Evolutionary conservation across 345 rosid genomes (phyloP).

Genomic region (Abelmoschus esculentus): DNA sequence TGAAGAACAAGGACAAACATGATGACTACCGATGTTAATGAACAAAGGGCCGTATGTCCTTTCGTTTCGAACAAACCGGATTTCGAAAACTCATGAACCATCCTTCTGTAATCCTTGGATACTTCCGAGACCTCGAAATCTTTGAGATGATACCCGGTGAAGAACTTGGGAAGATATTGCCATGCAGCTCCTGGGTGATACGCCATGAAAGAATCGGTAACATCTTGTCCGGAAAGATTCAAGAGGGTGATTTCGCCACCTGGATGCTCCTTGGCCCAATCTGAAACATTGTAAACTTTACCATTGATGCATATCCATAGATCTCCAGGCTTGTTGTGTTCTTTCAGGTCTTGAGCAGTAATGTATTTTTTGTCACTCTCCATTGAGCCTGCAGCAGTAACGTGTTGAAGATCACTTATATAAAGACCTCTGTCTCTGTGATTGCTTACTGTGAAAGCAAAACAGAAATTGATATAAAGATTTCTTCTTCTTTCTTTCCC

Average conservation of each 20-base stretch:
- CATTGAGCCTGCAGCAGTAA: constrained; percentile 7
- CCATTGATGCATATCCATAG: constrained; percentile 88
- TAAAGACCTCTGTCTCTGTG: no score
- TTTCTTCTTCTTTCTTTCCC: no score
- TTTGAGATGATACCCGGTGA: constrained; percentile 55
- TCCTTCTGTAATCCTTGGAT: constrained; percentile 66
- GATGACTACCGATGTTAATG: constrained; percentile 30
- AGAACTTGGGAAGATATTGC: constrained; percentile 53
- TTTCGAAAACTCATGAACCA: constrained; percentile 47
- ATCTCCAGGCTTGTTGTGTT: constrained; percentile 62
- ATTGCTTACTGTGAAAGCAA: no score
- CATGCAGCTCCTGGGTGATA: constrained; percentile 84
- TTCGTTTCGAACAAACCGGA: constrained; percentile 72
- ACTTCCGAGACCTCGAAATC: constrained; percentile 61
- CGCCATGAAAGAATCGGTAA: constrained; percentile 84
- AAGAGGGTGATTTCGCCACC: constrained; percentile 67
- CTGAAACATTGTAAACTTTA: constrained; percentile 67
- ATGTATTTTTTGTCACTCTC: constrained; percentile 44
- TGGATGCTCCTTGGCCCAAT: constrained; percentile 71
- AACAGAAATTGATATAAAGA: no score
- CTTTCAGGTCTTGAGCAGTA: constrained; percentile 45
- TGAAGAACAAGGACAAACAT: constrained; percentile 48
- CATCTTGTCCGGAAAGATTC: constrained; percentile 80
- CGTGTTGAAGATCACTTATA: no score
- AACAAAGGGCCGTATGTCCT: constrained; percentile 47